Percentiles rank a stretch among this genome's conserved stretches.
phyloP scores from a whole-genome alignment of 805 yeast genomes.

The Saturnispora mendoncae region DNA sequence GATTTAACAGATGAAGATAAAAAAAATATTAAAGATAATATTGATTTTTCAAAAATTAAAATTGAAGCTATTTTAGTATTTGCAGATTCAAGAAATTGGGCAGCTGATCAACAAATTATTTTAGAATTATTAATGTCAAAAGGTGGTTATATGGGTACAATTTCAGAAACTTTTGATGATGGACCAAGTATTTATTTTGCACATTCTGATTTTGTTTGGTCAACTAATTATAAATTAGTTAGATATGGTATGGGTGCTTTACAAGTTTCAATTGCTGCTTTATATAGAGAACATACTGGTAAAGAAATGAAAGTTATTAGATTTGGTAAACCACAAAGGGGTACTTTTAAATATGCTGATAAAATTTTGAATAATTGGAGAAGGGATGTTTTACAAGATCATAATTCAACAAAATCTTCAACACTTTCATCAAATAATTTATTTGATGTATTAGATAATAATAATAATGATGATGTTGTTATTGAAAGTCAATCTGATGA shows the following conservation, averaged over 20 bases:
- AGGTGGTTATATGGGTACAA: constrained; percentile 79
- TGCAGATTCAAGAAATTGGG: constrained; percentile 91
- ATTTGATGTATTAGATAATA: too few species aligned
- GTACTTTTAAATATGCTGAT: constrained; percentile 77
- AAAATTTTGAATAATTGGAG: constrained; percentile 73
- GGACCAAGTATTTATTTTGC: constrained; percentile 83
- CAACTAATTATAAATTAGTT: constrained; percentile 72
- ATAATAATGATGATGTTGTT: constrained; percentile 4
- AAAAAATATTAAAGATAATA: constrained; percentile 40
- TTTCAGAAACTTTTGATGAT: constrained; percentile 57
- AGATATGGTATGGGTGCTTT: constrained; percentile 94
- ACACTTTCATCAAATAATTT: constrained; percentile 2
- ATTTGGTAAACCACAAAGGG: constrained; percentile 85
- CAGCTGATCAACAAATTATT: constrained; percentile 85
- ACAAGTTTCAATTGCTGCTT: constrained; percentile 79
- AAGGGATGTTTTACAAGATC: constrained; percentile 65
- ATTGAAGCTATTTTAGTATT: constrained; percentile 82
- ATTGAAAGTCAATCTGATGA: constrained; percentile 4
- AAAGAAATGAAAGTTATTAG: constrained; percentile 68
- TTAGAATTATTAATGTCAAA: constrained; percentile 70
- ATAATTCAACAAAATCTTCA: constrained; percentile 26
- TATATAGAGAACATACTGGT: constrained; percentile 80
- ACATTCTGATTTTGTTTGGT: constrained; percentile 90
- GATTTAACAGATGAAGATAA: constrained; percentile 65
- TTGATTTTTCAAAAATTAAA: constrained; percentile 56